A percentile compares a stretch with the other conserved stretches of the same genome.
phyloP scores from a whole-genome alignment of 257 asterid genomes.

The Dorcoceras hygrometricum region DNA sequence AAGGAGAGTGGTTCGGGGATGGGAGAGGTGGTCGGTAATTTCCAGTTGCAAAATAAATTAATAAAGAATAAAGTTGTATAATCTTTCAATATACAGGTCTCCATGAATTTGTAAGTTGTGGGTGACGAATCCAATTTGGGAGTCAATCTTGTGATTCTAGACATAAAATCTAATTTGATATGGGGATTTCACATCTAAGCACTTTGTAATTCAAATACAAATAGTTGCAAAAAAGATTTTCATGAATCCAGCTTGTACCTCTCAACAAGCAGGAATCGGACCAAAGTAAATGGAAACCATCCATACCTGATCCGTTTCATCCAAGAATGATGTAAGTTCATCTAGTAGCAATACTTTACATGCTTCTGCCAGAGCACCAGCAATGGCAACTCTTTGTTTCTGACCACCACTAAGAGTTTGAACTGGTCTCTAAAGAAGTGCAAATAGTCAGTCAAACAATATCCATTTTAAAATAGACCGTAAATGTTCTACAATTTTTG shows the following conservation, averaged over 20 bases:
- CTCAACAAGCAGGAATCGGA: not conserved
- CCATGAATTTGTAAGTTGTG: not conserved
- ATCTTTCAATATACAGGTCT: too few species aligned
- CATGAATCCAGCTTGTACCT: not conserved
- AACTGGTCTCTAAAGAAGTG: conserved; percentile 66
- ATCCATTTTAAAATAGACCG: conserved; percentile 4
- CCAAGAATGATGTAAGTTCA: conserved; percentile 95
- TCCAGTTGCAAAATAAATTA: too few species aligned
- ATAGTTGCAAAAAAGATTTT: not conserved
- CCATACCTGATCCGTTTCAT: conserved; percentile 87
- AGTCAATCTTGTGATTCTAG: not conserved
- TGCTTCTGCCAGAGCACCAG: conserved; percentile 97
- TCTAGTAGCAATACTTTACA: conserved; percentile 88
- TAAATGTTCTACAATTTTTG: conserved; percentile 6
- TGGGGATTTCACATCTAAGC: not conserved
- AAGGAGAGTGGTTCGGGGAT: not conserved
- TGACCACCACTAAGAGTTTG: conserved; percentile 99
- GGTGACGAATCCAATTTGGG: not conserved
- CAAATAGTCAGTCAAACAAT: conserved; percentile 15
- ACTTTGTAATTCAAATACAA: not conserved
- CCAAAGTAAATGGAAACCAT: not conserved
- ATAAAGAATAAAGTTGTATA: too few species aligned
- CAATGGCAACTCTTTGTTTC: conserved; percentile 96
- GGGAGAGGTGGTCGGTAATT: not conserved
- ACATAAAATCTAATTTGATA: too few species aligned